Conservation (phyloP, 2,329 filamentous ascomycete species). For the Ascochyta pisi region DNA sequence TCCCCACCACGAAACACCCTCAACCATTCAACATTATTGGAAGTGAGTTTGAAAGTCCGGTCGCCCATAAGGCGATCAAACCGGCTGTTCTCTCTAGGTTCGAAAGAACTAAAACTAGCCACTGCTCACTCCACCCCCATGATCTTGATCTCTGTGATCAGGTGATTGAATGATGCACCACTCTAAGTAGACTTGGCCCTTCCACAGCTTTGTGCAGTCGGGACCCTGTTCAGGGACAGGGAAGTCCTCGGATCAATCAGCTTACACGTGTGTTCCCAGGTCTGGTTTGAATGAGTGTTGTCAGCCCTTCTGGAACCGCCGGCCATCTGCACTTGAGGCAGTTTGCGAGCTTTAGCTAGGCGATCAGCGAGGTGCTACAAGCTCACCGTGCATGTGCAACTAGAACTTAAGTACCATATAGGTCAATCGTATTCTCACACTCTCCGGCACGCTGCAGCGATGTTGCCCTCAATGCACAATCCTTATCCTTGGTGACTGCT, state of each 20-base stretch:
- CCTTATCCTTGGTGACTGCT: neutral
- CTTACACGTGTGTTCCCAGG: neutral
- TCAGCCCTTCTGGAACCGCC: slow-evolving; percentile 3
- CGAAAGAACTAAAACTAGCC: neutral
- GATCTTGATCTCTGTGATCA: neutral
- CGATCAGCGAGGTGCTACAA: slow-evolving; percentile 16
- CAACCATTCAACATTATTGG: neutral
- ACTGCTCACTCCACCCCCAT: neutral
- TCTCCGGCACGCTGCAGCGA: neutral
- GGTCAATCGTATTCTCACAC: neutral
- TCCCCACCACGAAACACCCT: neutral
- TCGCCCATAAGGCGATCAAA: neutral
- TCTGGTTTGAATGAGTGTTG: neutral
- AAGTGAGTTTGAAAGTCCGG: neutral
- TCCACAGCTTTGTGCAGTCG: neutral
- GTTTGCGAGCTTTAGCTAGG: slow-evolving; percentile 29
- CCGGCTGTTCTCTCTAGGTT: neutral
- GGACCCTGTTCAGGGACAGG: neutral
- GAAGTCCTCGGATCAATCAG: too few species aligned
- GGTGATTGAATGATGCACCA: neutral
- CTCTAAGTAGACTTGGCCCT: neutral
- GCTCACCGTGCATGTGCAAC: neutral
- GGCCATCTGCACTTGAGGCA: slow-evolving; percentile 24
- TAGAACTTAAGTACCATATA: neutral
- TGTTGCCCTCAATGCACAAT: neutral